These are phyloP conservation scores for Cucumis sativus DNA, from an alignment of 306 rosid genomes.

Conservation along the genomic window Cucumber_9930_V3 NC_026658.2:15618501-15619000, in stretches of 20 bases:
- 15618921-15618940: neutral
- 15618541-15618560: conserved; percentile 93
- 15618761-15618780: neutral
- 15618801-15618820: neutral
- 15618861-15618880: neutral
- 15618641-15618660: conserved; percentile 70
- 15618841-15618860: neutral
- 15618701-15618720: conserved; percentile 61
- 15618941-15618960: neutral
- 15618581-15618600: conserved; percentile 19
- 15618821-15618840: neutral
- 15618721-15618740: neutral
- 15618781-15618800: neutral
- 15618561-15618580: conserved; percentile 98
- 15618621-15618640: neutral
- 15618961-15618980: neutral
- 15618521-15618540: conserved; percentile 80
- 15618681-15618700: conserved; percentile 94
- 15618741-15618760: neutral
- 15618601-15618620: conserved; percentile 1
- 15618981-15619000: neutral
- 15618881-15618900: neutral
- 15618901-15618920: neutral
- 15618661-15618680: conserved; percentile 93
- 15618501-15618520: conserved; percentile 91